Percentiles rank a stretch among this genome's conserved stretches.
phyloP scores from a whole-genome alignment of 345 rosid species.

The Eucalyptus sp. region DNA sequence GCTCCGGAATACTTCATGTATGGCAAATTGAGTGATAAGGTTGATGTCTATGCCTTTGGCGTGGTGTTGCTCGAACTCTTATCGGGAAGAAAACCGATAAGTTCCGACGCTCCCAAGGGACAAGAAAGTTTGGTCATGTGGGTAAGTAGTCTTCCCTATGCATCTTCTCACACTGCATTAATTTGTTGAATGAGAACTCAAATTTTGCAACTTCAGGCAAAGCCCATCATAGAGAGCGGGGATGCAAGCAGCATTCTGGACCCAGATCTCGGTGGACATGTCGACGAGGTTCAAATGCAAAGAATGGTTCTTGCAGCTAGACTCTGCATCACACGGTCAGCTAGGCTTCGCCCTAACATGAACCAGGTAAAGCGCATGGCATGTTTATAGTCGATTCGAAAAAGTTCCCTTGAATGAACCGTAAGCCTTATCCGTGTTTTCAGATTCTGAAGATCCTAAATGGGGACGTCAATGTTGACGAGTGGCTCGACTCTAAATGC shows the following conservation, averaged over 20 bases:
- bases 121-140: slow-evolving; percentile 89
- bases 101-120: slow-evolving; percentile 38
- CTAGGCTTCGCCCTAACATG: slow-evolving; percentile 74
- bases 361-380: slow-evolving; percentile 27
- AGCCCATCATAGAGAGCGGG: slow-evolving; percentile 47
- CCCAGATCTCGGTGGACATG: slow-evolving; percentile 31
- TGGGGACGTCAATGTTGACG: slow-evolving; percentile 31
- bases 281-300: slow-evolving; percentile 52
- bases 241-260: slow-evolving; percentile 48
- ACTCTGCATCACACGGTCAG: slow-evolving; percentile 56
- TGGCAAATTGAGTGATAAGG: slow-evolving; percentile 85
- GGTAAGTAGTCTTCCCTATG: slow-evolving; percentile 36
- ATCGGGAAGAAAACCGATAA: slow-evolving; percentile 74
- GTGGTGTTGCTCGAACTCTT: slow-evolving; percentile 80
- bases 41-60: slow-evolving; percentile 91
- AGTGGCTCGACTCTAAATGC: slow-evolving; percentile 1
- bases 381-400: neutral
- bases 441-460: slow-evolving; percentile 55
- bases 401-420: neutral
- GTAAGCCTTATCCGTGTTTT: neutral
- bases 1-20: slow-evolving; percentile 98
- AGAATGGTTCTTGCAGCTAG: slow-evolving; percentile 71
- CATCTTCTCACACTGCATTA: neutral
- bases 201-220: slow-evolving; percentile 49
- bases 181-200: neutral